A percentile compares a stretch with the other conserved stretches of the same genome.
phyloP scores from a whole-genome alignment of 805 yeast species.

The Maudiozyma pseudohumilis region DNA sequence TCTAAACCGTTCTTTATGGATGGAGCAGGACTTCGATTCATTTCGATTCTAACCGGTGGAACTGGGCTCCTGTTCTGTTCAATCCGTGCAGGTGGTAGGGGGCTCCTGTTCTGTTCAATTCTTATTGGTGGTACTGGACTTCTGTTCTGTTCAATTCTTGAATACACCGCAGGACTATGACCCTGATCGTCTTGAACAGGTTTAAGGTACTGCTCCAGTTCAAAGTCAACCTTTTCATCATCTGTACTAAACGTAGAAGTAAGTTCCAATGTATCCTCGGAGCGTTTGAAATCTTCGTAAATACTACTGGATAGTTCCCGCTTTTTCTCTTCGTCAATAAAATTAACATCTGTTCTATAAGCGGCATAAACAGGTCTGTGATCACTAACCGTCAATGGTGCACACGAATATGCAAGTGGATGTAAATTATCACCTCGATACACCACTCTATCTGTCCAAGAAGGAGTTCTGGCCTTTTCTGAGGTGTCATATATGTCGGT shows the following conservation, averaged over 20 bases:
- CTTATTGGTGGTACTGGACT: no score
- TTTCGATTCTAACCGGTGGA: no score
- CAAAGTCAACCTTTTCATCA: neutral
- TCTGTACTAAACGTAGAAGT: neutral
- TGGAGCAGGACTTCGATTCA: no score
- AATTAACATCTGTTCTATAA: conserved; percentile 54
- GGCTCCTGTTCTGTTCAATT: no score
- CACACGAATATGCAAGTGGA: conserved; percentile 60
- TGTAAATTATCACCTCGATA: conserved; percentile 46
- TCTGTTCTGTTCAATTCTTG: no score
- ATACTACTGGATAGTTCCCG: conserved; percentile 45
- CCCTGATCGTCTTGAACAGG: neutral
- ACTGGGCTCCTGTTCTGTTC: neutral
- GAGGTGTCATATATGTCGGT: conserved; percentile 74
- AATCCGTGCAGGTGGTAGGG: no score
- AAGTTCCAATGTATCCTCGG: neutral
- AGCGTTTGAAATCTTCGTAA: conserved; percentile 25
- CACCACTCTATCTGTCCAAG: conserved; percentile 91
- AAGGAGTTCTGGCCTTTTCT: conserved; percentile 86
- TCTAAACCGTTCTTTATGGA: no score
- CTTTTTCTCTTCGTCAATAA: conserved; percentile 56
- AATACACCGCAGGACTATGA: no score
- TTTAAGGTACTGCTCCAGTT: neutral
- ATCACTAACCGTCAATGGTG: conserved; percentile 63
- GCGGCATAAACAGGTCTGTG: conserved; percentile 90